Percentiles rank a stretch among this genome's conserved stretches.
Conservation (phyloP, 306 rosid species). For the Citrullus amarus region DNA sequence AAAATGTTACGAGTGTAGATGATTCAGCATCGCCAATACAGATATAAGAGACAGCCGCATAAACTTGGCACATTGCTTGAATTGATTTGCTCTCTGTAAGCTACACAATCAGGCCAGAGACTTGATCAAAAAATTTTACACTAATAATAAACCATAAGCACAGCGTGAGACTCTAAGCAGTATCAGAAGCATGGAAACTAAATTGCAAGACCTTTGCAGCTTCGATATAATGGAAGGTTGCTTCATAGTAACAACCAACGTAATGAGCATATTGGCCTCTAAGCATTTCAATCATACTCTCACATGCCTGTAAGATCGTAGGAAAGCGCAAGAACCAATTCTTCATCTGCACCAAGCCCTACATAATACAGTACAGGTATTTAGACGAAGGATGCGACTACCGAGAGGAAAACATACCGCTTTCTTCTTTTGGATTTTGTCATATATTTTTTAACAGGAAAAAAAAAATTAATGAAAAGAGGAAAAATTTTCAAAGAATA, state of each 20-base stretch:
- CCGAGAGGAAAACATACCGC: background rate
- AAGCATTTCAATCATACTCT: conserved; percentile 85
- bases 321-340: conserved; percentile 86
- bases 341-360: conserved; percentile 92
- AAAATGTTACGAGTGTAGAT: conserved; percentile 57
- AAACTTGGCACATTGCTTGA: conserved; percentile 87
- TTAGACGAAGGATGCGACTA: background rate
- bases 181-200: conserved; percentile 8
- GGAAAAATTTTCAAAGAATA: background rate
- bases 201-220: conserved; percentile 51
- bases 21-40: conserved; percentile 98
- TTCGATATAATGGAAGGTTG: conserved; percentile 78
- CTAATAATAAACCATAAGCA: conserved; percentile 11
- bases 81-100: conserved; percentile 87
- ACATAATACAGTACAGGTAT: conserved; percentile 20
- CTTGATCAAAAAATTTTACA: background rate
- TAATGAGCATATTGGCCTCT: conserved; percentile 94
- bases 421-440: background rate
- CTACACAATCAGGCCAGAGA: conserved; percentile 23
- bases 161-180: background rate
- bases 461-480: background rate
- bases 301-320: conserved; percentile 86
- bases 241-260: conserved; percentile 81
- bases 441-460: background rate
- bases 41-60: conserved; percentile 87